Base-by-base conservation (phyloP, 1,139 yeast species). In the Magnusiomyces suaveolens region DNA sequence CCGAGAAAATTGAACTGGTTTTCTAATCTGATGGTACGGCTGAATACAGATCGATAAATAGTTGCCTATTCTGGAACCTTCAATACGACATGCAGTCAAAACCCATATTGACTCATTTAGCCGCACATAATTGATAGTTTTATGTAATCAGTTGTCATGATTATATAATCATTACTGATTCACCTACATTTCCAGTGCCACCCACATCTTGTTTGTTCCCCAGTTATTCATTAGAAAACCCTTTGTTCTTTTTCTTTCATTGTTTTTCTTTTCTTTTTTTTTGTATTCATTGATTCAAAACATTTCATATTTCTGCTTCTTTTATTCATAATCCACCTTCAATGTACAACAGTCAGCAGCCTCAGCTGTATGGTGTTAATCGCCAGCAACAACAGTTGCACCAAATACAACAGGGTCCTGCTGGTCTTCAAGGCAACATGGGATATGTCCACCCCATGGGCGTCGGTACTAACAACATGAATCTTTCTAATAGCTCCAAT, bases 331-430 rank as follows among this genome's bases (percentile, higher is more conserved):
- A 3, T 21, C n/a, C n/a, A n/a, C n/a, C n/a, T n/a, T n/a, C 25
- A 47, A 47, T 47, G 50, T 47, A 23, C 29, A 47, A 47, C 29
- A 24, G 43, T 33, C 55, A 43, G 53, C 48, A 32, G 44, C 21
- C 43, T 33, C 53, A 47, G 46, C 25, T 46, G 36, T 46, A 52
- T 32, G 46, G 52, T 4, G 41, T 12, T 48, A 29, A 44, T 26
- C 36, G 43, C 25, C 56, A 46, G 38, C 50, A 44, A 16, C 33
- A 25, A 20, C 50, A 47, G 29, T 43, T 21, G 39, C 49, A 46
- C 21, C 44, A 41, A 16, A 8, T 41, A 4, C 44, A 41, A 41
- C 44, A 41, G 20, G 44, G 44, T 16, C 44, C 44, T 41, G 25
- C 23, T 41, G 44, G 44, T 6, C 18, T 25, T 25, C 47, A 44